Base-by-base conservation (phyloP, 148 eudicot genomes). In the Persicaria maculosa region DNA sequence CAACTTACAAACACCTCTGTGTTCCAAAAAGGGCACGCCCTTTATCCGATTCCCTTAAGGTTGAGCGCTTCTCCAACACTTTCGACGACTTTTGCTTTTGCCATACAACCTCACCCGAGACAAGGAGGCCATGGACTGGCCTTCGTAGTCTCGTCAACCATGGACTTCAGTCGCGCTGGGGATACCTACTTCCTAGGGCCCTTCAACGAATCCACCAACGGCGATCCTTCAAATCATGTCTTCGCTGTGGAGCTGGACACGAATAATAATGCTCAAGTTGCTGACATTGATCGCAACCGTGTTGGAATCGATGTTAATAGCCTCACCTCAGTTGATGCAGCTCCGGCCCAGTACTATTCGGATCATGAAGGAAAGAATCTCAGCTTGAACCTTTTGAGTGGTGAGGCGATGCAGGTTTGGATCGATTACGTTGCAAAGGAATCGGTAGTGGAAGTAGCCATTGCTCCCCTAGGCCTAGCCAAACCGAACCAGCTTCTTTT, bases 211-310 rank as follows among this genome's bases (percentile, higher is more conserved):
- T 64, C 68, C 11, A 64, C 68, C 12, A 64, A 64, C 2, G 68
- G 68, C 46, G 45, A 4, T 0, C 12, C 36, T 31, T 10, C 68
- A 12, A 31, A 4, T 36, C 68, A 36, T 25, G 36, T 64, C 4
- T 64, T 64, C 14, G 68, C 46, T 36, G 68, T 64, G n/a, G 68
- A 64, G 68, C 45, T 64, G 14, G 68, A 64, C 68, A 64, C 68
- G 9, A 64, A 31, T n/a, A 7, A 36, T 14, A 64, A 64, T n/a
- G 45, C 36, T 14, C 45, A 64, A 14, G 36, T 64, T 12, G 68
- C 12, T 10, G 68, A 64, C 25, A 64, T 64, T 64, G 46, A 64
- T 11, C 5, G 68, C 50, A 47, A 44, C 7, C 36, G 25, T 44
- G 55, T 75, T 5, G 68, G 68, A 12, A 36, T 64, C 36, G 68